Conservation (phyloP, 1,284 basidiomycete genomes). For the Fomitopsis pinicola region DNA sequence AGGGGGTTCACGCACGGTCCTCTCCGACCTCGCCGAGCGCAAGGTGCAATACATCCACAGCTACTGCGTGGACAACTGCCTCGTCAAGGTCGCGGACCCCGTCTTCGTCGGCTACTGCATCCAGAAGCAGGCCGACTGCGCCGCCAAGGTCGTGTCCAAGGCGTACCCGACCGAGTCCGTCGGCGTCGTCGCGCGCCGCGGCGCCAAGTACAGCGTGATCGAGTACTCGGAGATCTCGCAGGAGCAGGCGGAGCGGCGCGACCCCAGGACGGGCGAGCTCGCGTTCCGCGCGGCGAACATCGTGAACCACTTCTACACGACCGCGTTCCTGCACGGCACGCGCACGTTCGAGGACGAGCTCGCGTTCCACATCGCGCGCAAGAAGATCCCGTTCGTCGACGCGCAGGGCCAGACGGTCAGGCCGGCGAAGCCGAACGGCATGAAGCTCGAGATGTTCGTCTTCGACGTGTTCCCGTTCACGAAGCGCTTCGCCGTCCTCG, state of each 20-base stretch:
- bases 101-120: slow-evolving; percentile 95
- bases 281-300: slow-evolving; percentile 96
- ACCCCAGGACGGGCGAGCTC: slow-evolving; percentile 70
- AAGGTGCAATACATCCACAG: slow-evolving; percentile 89
- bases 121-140: slow-evolving; percentile 80
- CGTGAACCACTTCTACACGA: slow-evolving; percentile 98
- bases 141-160: slow-evolving; percentile 97
- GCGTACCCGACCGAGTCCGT: slow-evolving; percentile 85
- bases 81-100: slow-evolving; percentile 96
- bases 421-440: slow-evolving; percentile 91
- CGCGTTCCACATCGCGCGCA: slow-evolving; percentile 96
- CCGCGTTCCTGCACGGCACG: slow-evolving; percentile 77
- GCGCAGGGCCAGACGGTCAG: slow-evolving; percentile 65
- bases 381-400: slow-evolving; percentile 92
- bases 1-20: slow-evolving; percentile 65
- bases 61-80: slow-evolving; percentile 99
- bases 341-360: slow-evolving; percentile 86
- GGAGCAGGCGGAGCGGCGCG: slow-evolving; percentile 79
- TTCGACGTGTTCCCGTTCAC: slow-evolving; percentile 99
- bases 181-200: slow-evolving; percentile 87
- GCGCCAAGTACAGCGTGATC: slow-evolving; percentile 85
- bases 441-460: slow-evolving; percentile 99
- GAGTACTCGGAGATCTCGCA: slow-evolving; percentile 97
- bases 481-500: slow-evolving; percentile 80
- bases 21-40: slow-evolving; percentile 78